Evolutionary conservation across 2,329 filamentous ascomycete species (phyloP), one percentile per base, ranked within the genome.

Genomic region (Chaetomiaceae sp.): DNA sequence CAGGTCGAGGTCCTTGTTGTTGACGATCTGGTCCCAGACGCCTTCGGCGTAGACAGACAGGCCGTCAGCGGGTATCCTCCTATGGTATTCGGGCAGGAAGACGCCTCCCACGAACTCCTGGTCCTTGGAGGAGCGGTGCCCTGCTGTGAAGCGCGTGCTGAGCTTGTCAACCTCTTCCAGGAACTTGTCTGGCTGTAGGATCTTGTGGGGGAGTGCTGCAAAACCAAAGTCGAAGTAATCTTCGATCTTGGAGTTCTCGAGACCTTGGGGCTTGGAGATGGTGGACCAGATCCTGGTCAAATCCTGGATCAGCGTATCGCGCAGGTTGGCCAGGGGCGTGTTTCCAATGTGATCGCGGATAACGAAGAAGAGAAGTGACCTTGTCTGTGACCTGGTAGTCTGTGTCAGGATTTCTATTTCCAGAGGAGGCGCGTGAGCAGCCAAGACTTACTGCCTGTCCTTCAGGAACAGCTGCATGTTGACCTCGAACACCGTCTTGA

Each of bases 171-270:
- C 87, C 66, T 95, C 91, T 33, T 81, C 74, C 33, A 86, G 77
- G 65, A 99, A 99, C 69, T 91, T 89, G 21, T 97, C 91, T 3
- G 89, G 90, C 67, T 97, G 92, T 49, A 97, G 80, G 56, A 96
- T 90, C 75, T 99, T 99, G 77, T 99, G 94, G 4, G 94, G 94
- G 20, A 99, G 79, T 0, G 92, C 90, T 43, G 91, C 89, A 66
- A 99, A 99, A 50, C 90, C 91, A 71, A 99, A 97, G 73, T 99
- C 94, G 65, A 99, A 99, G 74, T 97, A 99, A 67, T 99, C 92
- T 63, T 94, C 89, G 60, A 99, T 97, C 53, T 80, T 84, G 18
- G 92, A 92, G 61, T 84, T 84, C 67, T 99, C 94, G 52, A 97
- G 78, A 0, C 92, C 92, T 29, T 84, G 73, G 4, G 94, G 94